Evolutionary conservation across 768 basidiomycete species (phyloP), one percentile per base, ranked within the genome.

Genomic region (Lactarius indigo): DNA sequence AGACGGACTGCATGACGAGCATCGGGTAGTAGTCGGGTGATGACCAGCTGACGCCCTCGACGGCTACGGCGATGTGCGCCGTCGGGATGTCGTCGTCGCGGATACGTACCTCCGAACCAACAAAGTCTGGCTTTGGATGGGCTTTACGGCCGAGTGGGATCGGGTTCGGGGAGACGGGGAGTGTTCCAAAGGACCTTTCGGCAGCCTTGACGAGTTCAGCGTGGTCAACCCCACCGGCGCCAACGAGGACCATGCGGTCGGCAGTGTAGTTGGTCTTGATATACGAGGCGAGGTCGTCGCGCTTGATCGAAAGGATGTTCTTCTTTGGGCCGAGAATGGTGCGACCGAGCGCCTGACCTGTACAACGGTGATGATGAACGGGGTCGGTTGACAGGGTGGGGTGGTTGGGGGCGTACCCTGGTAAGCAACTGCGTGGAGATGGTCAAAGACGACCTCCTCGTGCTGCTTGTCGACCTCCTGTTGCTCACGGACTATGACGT

Each of bases 21-120:
- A 99, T 96, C 68, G 96, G 94, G 88, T 93, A 98, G 84, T 98
- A 98, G 79, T 99, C 97, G 33, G 96, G 95, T 12, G 91, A 94
- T 73, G 89, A 92, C 96, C 96, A 98, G 78, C 94, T 88, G 64
- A 96, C 96, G 77, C 97, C 97, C 77, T 98, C 96, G 56, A 98
- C 95, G 35, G 97, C 94, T 73, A 99, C 90, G 69, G 96, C 96
- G 74, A 99, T 84, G 82, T 98, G 91, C 66, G 91, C 90, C 7
- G 93, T 94, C 30, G 88, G 84, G 75, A 91, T 81, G 64, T 90
- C 88, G 80, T 98, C 97, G 76, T 99, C 94, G 57, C 96, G 90
- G 68, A 98, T 80, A 73, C 96, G 91, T 67, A 98, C 96, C 77
- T 99, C 97, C 20, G 95, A 91, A 61, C 97, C 97, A 68, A 93